phyloP scores from a whole-genome alignment of 257 asterid genomes.

The Eustoma russellianum region DNA sequence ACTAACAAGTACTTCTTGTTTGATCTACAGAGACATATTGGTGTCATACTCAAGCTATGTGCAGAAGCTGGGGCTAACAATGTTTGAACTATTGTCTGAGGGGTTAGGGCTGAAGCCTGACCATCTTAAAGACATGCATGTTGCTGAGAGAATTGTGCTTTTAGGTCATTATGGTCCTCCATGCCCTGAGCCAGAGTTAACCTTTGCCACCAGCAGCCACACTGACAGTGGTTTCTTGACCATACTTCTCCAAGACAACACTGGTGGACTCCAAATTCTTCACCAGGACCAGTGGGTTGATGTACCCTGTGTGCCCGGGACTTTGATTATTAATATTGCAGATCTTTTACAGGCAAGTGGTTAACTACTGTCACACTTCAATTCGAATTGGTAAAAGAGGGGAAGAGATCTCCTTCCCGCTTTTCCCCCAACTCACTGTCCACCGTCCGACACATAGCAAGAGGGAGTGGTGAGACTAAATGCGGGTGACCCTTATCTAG shows the following conservation, averaged over 20 bases:
- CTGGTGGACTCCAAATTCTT: constrained; percentile 39
- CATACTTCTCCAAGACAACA: constrained; percentile 29
- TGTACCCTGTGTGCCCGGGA: constrained; percentile 29
- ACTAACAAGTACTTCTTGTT: not conserved
- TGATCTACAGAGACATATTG: constrained; percentile 16
- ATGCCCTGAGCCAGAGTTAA: constrained; percentile 47
- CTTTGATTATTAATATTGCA: constrained; percentile 27
- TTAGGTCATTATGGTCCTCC: constrained; percentile 31
- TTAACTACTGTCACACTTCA: too few relatives aligned
- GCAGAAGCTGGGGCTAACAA: constrained; percentile 13
- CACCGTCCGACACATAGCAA: too few relatives aligned
- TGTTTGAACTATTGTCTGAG: constrained; percentile 28
- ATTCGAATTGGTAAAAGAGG: too few relatives aligned
- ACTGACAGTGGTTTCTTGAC: constrained; percentile 33
- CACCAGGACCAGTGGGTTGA: constrained; percentile 35
- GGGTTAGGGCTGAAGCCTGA: constrained; percentile 22
- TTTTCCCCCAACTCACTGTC: too few relatives aligned
- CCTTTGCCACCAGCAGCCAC: constrained; percentile 28
- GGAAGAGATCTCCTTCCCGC: too few relatives aligned
- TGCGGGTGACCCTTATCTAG: too few relatives aligned
- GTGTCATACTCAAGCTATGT: constrained; percentile 24
- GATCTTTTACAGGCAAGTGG: constrained; percentile 36
- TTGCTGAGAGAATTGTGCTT: constrained; percentile 15
- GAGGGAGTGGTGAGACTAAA: too few relatives aligned
- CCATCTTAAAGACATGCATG: constrained; percentile 19